Evolutionary conservation across 1,139 yeast species (phyloP).

Genomic region (Taphrina flavorubra): DNA sequence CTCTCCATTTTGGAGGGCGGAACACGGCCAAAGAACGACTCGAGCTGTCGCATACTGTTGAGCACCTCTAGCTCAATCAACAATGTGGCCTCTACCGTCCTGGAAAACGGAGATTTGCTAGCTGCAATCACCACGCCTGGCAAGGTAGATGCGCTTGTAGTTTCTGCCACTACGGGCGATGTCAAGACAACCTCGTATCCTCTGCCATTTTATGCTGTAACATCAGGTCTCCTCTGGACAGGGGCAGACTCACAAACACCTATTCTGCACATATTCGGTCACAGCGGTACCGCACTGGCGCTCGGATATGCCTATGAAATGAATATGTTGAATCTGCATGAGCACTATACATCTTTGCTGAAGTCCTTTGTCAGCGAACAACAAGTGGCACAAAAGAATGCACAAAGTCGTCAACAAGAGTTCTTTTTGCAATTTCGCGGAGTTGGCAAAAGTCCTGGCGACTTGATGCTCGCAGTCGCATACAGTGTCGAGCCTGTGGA

Average conservation of each 20-base stretch:
- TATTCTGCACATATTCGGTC: neutral
- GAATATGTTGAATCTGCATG: neutral
- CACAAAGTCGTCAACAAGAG: neutral
- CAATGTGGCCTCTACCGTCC: neutral
- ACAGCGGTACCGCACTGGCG: neutral
- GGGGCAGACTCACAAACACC: neutral
- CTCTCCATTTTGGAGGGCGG: neutral
- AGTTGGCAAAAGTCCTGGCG: neutral
- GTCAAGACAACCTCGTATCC: neutral
- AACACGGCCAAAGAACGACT: neutral
- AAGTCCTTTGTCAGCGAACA: neutral
- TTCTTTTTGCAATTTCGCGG: conserved; percentile 11
- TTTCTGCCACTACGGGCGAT: neutral
- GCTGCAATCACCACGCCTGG: conserved; percentile 11
- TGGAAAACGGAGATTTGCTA: neutral
- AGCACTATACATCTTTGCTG: neutral
- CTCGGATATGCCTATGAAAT: neutral
- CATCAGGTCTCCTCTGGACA: conserved; percentile 10
- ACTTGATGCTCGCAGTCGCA: neutral
- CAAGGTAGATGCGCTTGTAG: neutral
- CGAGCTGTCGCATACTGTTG: neutral
- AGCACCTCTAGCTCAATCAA: neutral
- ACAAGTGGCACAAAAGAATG: neutral
- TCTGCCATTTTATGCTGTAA: neutral
- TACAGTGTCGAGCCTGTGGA: conserved; percentile 20